Evolutionary conservation across 1,284 basidiomycete genomes (phyloP).

Genomic region (Microstroma glucosiphilum): DNA sequence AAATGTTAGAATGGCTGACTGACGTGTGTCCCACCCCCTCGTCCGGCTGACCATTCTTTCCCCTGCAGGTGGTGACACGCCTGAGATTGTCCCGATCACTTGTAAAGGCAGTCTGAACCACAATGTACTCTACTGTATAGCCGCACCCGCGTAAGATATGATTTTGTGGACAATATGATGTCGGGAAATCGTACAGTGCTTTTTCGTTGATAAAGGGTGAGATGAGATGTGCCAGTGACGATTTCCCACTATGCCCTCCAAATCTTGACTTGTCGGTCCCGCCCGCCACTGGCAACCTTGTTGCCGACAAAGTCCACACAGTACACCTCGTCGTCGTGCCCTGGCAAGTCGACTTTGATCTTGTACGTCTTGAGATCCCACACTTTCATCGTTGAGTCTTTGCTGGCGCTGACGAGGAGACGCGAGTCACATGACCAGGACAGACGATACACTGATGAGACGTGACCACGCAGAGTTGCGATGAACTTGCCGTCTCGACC

Average conservation of each 20-base stretch:
- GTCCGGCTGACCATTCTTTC: too few species aligned
- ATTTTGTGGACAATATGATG: too few species aligned
- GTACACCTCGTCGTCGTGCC: slow-evolving; percentile 96
- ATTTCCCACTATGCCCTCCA: slow-evolving; percentile 19
- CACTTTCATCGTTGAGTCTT: slow-evolving; percentile 73
- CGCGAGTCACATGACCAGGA: slow-evolving; percentile 93
- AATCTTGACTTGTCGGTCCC: slow-evolving; percentile 60
- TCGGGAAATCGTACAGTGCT: too few species aligned
- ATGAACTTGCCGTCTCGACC: slow-evolving; percentile 69
- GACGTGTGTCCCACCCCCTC: too few species aligned
- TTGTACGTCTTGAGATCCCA: slow-evolving; percentile 56
- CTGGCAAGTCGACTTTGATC: slow-evolving; percentile 84
- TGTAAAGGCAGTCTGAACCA: too few species aligned
- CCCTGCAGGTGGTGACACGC: too few species aligned
- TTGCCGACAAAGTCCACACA: slow-evolving; percentile 74
- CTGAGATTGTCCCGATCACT: too few species aligned
- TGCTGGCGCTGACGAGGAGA: slow-evolving; percentile 84
- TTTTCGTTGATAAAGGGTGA: too few species aligned
- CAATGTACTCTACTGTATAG: too few species aligned
- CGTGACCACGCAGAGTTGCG: slow-evolving; percentile 76
- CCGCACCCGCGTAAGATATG: too few species aligned
- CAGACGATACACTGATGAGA: slow-evolving; percentile 85
- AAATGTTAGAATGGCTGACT: too few species aligned
- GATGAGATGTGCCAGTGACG: too few species aligned
- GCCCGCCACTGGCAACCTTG: slow-evolving; percentile 90